Base-by-base conservation (phyloP, 129 eudicot genomes). In the Deinandra increscens region DNA sequence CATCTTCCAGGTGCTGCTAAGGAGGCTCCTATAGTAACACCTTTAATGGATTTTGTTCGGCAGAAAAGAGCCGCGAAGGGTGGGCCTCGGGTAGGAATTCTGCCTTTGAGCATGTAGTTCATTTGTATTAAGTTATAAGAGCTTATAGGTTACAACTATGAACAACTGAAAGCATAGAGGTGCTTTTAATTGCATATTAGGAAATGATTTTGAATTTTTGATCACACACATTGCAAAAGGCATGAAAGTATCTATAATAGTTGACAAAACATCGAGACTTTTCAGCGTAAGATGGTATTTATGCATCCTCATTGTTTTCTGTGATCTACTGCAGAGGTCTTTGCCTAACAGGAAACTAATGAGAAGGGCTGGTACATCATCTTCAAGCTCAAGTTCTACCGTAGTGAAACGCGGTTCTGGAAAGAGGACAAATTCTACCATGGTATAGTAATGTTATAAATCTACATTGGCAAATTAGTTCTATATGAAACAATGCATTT, bases 61-160 rank as follows among this genome's bases (percentile, higher is more conserved):
- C 94, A 85, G 81, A 91, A 85, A 78, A 82, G 97, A 85, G 96
- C 96, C 36, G 96, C 93, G 74, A 91, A 91, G 76, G 81, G 81
- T 82, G 90, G 85, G 80, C 64, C 86, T 53, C 93, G 88, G 96
- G 97, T 91, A 83, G 50, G 84, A 75, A 41, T 34, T 45, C 14
- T 44, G n/a, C 6, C 11, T 39, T 42, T 34, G n/a, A 26, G 34
- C 54, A 26, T 64, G 22, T 42, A 49, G 31, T 15, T 74, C 3
- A 18, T 74, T 64, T 53, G 54, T 53, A 42, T 49, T 9, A 49
- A 23, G 41, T 38, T 63, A 61, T 62, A 73, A 11, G 26, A 72
- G 60, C 61, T 18, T 71, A 26, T 29, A 54, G 33, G 7, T 20
- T 54, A 22, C 61, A 56, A 1, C 68, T 56, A 41, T 59, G 68